These are phyloP conservation scores for Linum lewisii DNA, from an alignment of 345 rosid species.

Conservation along the genomic window DNA sequence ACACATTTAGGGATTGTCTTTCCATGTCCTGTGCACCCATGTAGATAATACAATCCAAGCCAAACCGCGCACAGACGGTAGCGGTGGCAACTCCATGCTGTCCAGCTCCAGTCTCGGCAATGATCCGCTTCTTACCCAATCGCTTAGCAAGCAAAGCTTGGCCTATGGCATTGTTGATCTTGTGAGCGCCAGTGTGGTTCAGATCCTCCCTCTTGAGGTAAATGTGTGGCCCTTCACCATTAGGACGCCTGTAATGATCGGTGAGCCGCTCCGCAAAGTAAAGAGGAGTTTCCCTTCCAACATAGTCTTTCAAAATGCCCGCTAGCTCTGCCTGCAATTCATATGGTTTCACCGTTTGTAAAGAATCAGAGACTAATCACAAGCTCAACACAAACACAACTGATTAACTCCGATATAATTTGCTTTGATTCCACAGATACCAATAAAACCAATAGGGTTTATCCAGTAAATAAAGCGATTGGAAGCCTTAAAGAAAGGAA, in stretches of 20 bases:
- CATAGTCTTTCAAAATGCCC: slow-evolving; percentile 82
- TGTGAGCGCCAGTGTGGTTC: slow-evolving; percentile 91
- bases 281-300: slow-evolving; percentile 84
- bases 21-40: slow-evolving; percentile 99
- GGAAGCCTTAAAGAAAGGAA: background rate
- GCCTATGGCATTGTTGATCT: slow-evolving; percentile 83
- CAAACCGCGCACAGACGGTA: slow-evolving; percentile 84
- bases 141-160: slow-evolving; percentile 86
- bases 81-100: slow-evolving; percentile 98
- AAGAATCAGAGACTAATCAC: background rate
- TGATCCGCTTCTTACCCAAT: slow-evolving; percentile 72
- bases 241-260: slow-evolving; percentile 56
- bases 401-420: too few relatives aligned
- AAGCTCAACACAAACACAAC: background rate
- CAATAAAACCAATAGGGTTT: too few relatives aligned
- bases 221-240: slow-evolving; percentile 78
- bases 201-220: slow-evolving; percentile 96
- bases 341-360: background rate
- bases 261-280: slow-evolving; percentile 86
- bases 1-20: slow-evolving; percentile 83
- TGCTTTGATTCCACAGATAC: too few relatives aligned
- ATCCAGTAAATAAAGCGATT: too few relatives aligned
- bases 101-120: slow-evolving; percentile 95
- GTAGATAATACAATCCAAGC: slow-evolving; percentile 65
- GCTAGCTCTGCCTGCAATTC: slow-evolving; percentile 52